Percentiles rank a stretch among this genome's conserved stretches.
Evolutionary conservation across 2,329 filamentous ascomycete species (phyloP).

Genomic region (Podosphaera leucotricha): DNA sequence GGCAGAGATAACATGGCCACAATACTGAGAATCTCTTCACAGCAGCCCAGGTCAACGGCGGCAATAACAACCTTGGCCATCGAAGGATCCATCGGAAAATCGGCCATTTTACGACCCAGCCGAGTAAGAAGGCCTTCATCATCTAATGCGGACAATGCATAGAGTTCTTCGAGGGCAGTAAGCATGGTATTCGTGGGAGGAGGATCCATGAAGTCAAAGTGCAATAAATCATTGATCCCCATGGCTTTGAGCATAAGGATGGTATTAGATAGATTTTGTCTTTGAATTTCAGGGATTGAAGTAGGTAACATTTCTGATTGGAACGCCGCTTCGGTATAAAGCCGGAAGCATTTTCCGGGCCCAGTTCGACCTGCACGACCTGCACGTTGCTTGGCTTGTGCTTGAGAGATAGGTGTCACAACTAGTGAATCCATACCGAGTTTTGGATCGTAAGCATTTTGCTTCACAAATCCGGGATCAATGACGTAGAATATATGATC

Average conservation of each 20-base stretch:
- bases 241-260: constrained; percentile 73
- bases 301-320: constrained; percentile 88
- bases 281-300: constrained; percentile 79
- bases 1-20: constrained; percentile 88
- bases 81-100: constrained; percentile 85
- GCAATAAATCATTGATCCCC: constrained; percentile 74
- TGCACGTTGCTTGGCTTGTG: constrained; percentile 77
- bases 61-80: constrained; percentile 73
- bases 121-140: constrained; percentile 76
- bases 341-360: constrained; percentile 74
- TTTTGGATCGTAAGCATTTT: constrained; percentile 77
- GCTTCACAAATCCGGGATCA: constrained; percentile 84
- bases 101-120: constrained; percentile 78
- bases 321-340: constrained; percentile 86
- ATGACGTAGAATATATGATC: constrained; percentile 94
- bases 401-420: constrained; percentile 74
- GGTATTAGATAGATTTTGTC: constrained; percentile 65
- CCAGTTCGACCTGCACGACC: constrained; percentile 82
- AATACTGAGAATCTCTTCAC: constrained; percentile 77
- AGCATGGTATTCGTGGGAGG: constrained; percentile 79
- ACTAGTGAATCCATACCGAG: constrained; percentile 85
- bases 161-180: constrained; percentile 69
- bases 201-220: constrained; percentile 92
- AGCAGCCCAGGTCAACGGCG: constrained; percentile 73
- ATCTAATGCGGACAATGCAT: constrained; percentile 73